Evolutionary conservation across 805 yeast species (phyloP).

Genomic region (Blastobotrys peoriensis): DNA sequence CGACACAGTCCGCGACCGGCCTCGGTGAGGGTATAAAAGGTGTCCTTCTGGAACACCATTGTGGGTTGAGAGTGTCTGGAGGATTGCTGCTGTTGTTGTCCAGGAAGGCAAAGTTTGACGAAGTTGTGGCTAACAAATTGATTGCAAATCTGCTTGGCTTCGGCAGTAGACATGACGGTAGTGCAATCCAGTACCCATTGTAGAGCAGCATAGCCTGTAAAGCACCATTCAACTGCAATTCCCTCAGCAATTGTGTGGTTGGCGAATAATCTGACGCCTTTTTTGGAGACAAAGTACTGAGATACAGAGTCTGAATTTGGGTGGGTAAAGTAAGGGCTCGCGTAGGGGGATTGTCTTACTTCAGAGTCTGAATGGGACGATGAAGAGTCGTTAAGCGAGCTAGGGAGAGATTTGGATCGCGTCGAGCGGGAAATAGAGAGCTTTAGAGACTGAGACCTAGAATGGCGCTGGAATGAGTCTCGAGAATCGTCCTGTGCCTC

Average conservation of each 20-base stretch:
- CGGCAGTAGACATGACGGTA: conserved; percentile 44
- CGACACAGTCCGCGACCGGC: conserved; percentile 10
- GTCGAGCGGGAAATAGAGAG: not conserved
- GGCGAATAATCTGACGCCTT: conserved; percentile 58
- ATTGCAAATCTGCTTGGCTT: conserved; percentile 11
- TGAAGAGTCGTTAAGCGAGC: not conserved
- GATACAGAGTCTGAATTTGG: conserved; percentile 80
- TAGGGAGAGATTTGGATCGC: not conserved
- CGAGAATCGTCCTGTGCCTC: too few species aligned
- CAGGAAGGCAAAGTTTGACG: conserved; percentile 10
- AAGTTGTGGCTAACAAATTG: conserved; percentile 11
- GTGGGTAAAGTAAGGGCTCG: conserved; percentile 73
- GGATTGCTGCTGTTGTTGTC: conserved; percentile 2
- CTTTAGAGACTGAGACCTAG: not conserved
- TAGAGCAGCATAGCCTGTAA: conserved; percentile 69
- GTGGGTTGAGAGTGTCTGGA: not conserved
- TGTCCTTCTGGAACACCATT: conserved; percentile 5
- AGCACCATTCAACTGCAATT: conserved; percentile 37
- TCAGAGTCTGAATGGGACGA: not conserved
- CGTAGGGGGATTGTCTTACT: conserved; percentile 52
- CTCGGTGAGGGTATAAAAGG: conserved; percentile 11
- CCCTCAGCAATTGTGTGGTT: conserved; percentile 31
- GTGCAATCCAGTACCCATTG: conserved; percentile 94
- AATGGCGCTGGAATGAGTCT: not conserved
- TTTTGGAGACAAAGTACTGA: conserved; percentile 66